A percentile compares a stretch with the other conserved stretches of the same genome.
Evolutionary conservation across 2,329 filamentous ascomycete genomes (phyloP).

Genomic region (Chaetomiaceae sp.): DNA sequence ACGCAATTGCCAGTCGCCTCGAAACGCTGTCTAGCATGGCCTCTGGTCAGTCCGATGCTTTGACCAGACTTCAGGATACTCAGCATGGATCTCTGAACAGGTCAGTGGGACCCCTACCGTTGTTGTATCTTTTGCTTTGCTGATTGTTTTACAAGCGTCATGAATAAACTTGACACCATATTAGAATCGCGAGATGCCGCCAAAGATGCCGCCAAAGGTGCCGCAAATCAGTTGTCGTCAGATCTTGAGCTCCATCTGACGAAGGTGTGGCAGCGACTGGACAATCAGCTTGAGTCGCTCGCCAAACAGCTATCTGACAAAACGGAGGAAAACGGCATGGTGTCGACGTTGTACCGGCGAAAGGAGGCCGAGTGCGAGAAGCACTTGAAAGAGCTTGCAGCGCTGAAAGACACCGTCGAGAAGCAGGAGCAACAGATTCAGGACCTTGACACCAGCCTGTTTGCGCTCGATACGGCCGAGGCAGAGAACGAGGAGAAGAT

Average conservation of each 20-base stretch:
- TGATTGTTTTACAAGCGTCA: slow-evolving; percentile 16
- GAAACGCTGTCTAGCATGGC: slow-evolving; percentile 6
- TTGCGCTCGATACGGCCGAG: slow-evolving; percentile 13
- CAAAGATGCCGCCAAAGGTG: not conserved
- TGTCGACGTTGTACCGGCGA: slow-evolving; percentile 13
- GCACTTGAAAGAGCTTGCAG: slow-evolving; percentile 13
- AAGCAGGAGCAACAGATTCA: slow-evolving; percentile 16
- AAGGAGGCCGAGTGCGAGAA: slow-evolving; percentile 13
- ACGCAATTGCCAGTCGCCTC: slow-evolving; percentile 9
- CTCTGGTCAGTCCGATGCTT: slow-evolving; percentile 6
- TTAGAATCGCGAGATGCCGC: slow-evolving; percentile 4
- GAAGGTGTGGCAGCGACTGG: slow-evolving; percentile 11
- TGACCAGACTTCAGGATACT: slow-evolving; percentile 6
- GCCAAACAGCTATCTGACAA: slow-evolving; percentile 16
- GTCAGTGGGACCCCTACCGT: not conserved
- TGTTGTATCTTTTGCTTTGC: not conserved
- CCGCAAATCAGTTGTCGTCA: slow-evolving; percentile 9
- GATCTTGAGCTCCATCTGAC: slow-evolving; percentile 11
- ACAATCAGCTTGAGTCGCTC: slow-evolving; percentile 18
- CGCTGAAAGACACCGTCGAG: slow-evolving; percentile 8
- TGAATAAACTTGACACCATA: slow-evolving; percentile 17
- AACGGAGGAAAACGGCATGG: slow-evolving; percentile 18
- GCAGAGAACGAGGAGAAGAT: slow-evolving; percentile 10
- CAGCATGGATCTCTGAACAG: slow-evolving; percentile 7
- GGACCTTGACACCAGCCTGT: slow-evolving; percentile 18